These are phyloP conservation scores for Trichoderma sp. DNA, from an alignment of 2,329 filamentous ascomycete genomes.

Conservation along the genomic window DNA sequence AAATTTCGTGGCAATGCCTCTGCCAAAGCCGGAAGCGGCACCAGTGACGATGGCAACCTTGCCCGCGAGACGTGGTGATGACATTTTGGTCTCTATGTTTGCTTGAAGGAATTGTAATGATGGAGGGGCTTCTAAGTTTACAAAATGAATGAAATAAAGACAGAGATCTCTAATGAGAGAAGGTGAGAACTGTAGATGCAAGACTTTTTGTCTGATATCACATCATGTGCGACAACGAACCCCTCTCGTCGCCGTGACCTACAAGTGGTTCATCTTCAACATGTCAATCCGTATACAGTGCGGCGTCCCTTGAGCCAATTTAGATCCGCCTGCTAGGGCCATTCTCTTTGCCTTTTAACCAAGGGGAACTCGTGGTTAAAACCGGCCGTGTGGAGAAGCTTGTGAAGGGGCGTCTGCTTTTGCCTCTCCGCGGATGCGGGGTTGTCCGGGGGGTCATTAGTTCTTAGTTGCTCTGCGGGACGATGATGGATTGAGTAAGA, in stretches of 20 bases:
- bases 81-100: neutral
- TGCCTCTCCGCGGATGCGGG: neutral
- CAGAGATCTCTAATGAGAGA: neutral
- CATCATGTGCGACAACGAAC: neutral
- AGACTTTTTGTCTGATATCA: neutral
- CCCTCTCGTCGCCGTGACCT: neutral
- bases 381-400: neutral
- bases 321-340: neutral
- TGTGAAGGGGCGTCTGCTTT: neutral
- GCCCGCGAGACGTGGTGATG: conserved; percentile 34
- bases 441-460: neutral
- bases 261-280: neutral
- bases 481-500: neutral
- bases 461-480: neutral
- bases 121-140: neutral
- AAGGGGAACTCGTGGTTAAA: neutral
- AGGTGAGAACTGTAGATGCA: neutral
- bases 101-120: neutral
- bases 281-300: neutral
- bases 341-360: neutral
- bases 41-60: conserved; percentile 50
- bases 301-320: neutral
- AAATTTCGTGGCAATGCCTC: conserved; percentile 59
- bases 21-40: conserved; percentile 62
- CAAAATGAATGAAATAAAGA: neutral